Conservation (phyloP, 495 filamentous ascomycete species). For the Aspergillus funiculosus region DNA sequence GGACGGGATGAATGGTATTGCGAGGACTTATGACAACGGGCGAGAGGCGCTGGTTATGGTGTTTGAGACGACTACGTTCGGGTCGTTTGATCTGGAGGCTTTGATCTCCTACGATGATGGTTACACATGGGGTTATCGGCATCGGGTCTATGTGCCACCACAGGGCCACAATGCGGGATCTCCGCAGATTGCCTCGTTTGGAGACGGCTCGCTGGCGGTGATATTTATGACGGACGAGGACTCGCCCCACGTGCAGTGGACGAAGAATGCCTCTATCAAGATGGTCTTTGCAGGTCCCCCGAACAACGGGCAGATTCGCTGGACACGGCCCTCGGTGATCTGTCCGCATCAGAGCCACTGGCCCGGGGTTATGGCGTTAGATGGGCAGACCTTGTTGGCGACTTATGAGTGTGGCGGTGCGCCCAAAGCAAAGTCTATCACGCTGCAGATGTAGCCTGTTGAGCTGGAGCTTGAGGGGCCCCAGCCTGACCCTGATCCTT, state of each 20-base stretch:
- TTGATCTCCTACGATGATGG: slow-evolving; percentile 55
- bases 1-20: slow-evolving; percentile 60
- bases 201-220: slow-evolving; percentile 50
- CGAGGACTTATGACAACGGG: slow-evolving; percentile 35
- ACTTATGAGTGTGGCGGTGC: slow-evolving; percentile 38
- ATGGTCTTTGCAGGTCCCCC: slow-evolving; percentile 34
- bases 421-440: slow-evolving; percentile 32
- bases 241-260: slow-evolving; percentile 29
- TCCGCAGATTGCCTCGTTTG: slow-evolving; percentile 52
- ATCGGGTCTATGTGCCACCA: slow-evolving; percentile 44
- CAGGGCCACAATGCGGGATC: slow-evolving; percentile 49
- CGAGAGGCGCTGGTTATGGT: slow-evolving; percentile 49
- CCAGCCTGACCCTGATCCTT: no score
- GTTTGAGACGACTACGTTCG: slow-evolving; percentile 50
- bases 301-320: slow-evolving; percentile 31
- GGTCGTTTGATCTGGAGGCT: slow-evolving; percentile 50
- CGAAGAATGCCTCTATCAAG: slow-evolving; percentile 38
- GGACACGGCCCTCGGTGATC: slow-evolving; percentile 26
- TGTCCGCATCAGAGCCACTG: slow-evolving; percentile 36
- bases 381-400: slow-evolving; percentile 32
- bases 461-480: no score
- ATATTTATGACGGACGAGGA: slow-evolving; percentile 63
- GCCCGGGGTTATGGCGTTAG: slow-evolving; percentile 39
- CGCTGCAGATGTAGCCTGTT: slow-evolving; percentile 15
- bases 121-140: slow-evolving; percentile 45